Evolutionary conservation across 2,329 filamentous ascomycete species (phyloP).

Genomic region (Microdochium trichocladiopsis): DNA sequence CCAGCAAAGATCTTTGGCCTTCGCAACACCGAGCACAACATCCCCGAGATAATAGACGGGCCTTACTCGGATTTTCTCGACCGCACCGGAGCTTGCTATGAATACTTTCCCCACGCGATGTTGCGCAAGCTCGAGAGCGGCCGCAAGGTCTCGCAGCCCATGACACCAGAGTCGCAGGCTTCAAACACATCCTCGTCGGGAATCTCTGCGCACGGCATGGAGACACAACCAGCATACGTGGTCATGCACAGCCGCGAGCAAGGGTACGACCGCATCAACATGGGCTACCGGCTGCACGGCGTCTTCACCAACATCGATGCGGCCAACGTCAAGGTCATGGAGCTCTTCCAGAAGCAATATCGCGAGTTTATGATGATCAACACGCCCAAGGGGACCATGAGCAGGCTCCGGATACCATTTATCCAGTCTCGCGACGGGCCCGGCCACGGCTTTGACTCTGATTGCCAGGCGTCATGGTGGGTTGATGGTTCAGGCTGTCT

Average conservation of each 20-base stretch:
- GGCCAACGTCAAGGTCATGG: constrained; percentile 6
- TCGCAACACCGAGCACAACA: constrained; percentile 4
- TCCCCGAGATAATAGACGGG: constrained; percentile 4
- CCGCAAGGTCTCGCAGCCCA: background rate
- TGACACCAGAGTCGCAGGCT: background rate
- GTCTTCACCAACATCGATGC: constrained; percentile 2
- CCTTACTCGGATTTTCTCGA: constrained; percentile 6
- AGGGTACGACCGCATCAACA: constrained; percentile 2
- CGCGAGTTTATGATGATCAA: constrained; percentile 5
- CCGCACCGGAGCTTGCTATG: constrained; percentile 2
- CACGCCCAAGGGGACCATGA: background rate
- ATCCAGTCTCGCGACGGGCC: constrained; percentile 1
- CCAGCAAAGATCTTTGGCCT: background rate
- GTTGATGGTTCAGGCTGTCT: constrained; percentile 2
- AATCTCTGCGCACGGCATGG: background rate
- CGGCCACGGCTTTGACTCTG: background rate
- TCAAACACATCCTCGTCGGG: background rate
- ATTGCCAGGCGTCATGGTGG: constrained; percentile 5
- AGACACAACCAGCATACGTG: constrained; percentile 1
- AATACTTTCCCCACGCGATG: constrained; percentile 4
- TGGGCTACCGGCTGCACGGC: constrained; percentile 3
- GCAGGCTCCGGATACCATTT: constrained; percentile 1
- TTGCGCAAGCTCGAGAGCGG: constrained; percentile 3
- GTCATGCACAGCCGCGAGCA: constrained; percentile 5
- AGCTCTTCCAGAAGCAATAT: constrained; percentile 7